A percentile compares a stretch with the other conserved stretches of the same genome.
These are phyloP conservation scores for Chionographis japonica DNA, from an alignment of 106 monocot genomes.

Conservation along the genomic window DNA sequence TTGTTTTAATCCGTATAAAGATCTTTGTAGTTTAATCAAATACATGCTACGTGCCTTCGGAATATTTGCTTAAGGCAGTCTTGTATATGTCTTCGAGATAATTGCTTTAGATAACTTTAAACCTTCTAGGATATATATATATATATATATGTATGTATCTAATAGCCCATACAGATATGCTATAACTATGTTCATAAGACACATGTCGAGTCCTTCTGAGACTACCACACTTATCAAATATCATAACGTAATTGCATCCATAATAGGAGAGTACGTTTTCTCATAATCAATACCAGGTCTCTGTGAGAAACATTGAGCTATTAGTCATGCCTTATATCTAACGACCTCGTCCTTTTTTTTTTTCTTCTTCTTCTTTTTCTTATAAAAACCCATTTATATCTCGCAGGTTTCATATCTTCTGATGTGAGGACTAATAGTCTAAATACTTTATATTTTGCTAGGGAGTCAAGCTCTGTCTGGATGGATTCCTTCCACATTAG, in stretches of 20 bases:
- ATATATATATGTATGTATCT: no score
- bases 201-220: not conserved
- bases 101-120: no score
- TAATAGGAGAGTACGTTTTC: slow-evolving; percentile 1
- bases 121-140: no score
- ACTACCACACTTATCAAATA: not conserved
- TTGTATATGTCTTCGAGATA: not conserved
- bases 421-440: not conserved
- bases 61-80: no score
- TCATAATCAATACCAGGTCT: slow-evolving; percentile 3
- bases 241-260: not conserved
- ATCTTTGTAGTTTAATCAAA: not conserved
- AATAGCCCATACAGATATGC: slow-evolving; percentile 1
- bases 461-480: not conserved
- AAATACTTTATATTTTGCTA: not conserved
- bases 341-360: not conserved
- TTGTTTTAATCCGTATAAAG: slow-evolving; percentile 6
- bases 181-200: not conserved
- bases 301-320: not conserved
- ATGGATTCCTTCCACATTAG: slow-evolving; percentile 3
- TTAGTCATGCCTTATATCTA: not conserved
- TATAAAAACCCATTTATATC: slow-evolving; percentile 9
- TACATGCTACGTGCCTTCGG: not conserved
- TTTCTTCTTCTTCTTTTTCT: no score
- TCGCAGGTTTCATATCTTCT: not conserved